A percentile compares a stretch with the other conserved stretches of the same genome.
These are phyloP conservation scores for Suillus bovinus DNA, from an alignment of 768 basidiomycete species.

Conservation along the genomic window DNA sequence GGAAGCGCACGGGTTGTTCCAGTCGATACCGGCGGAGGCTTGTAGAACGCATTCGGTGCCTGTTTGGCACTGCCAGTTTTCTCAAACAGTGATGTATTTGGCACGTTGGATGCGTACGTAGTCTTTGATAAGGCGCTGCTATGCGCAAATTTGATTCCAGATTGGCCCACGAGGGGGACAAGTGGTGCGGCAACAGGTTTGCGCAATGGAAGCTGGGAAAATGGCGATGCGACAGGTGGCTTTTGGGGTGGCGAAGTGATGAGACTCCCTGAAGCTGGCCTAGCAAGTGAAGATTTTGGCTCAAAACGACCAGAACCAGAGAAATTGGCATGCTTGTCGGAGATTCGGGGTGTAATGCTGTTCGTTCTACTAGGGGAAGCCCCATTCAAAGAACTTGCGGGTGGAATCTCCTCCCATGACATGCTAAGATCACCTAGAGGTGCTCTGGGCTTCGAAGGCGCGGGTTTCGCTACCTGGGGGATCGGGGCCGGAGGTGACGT, in stretches of 20 bases:
- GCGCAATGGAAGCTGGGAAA: constrained; percentile 5
- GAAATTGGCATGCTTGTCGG: constrained; percentile 23
- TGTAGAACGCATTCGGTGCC: constrained; percentile 67
- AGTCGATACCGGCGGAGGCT: constrained; percentile 40
- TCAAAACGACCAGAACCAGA: constrained; percentile 10
- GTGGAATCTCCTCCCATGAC: constrained; percentile 62
- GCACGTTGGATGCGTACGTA: constrained; percentile 2
- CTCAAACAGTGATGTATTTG: constrained; percentile 38
- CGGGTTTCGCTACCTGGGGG: constrained; percentile 8
- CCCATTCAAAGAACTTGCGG: constrained; percentile 11
- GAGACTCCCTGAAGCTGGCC: constrained; percentile 10
- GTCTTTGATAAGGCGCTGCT: constrained; percentile 8
- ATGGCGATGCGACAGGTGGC: neutral
- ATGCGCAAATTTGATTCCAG: constrained; percentile 11
- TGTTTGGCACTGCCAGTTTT: constrained; percentile 49
- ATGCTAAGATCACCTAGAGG: constrained; percentile 39
- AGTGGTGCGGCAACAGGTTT: constrained; percentile 4
- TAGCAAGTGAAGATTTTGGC: neutral
- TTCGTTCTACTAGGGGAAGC: constrained; percentile 3
- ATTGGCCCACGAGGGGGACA: constrained; percentile 16
- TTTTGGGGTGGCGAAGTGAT: constrained; percentile 2
- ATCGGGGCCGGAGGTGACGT: constrained; percentile 20
- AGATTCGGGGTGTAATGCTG: constrained; percentile 16
- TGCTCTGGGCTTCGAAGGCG: constrained; percentile 24
- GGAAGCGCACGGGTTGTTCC: constrained; percentile 19